phyloP scores from a whole-genome alignment of 164 flowering plant species.

The Euptelea pleiosperma region DNA sequence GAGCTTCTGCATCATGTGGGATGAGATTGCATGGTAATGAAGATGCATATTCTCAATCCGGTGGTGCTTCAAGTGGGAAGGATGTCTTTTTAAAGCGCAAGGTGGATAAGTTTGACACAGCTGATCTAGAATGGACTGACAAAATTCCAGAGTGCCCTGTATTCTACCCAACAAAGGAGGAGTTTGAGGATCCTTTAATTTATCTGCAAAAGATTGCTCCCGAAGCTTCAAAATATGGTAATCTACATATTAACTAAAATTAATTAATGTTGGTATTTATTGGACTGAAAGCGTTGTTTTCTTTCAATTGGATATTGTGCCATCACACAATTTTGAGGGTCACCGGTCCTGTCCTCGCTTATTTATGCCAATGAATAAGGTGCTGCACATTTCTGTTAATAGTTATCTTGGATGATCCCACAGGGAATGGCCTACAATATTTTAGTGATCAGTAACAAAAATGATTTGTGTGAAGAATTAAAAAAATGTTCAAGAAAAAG shows the following conservation, averaged over 20 bases:
- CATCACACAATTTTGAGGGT: too few relatives aligned
- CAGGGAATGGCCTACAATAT: too few relatives aligned
- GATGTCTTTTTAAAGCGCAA: constrained; percentile 49
- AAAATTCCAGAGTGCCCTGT: constrained; percentile 88
- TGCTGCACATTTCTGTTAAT: too few relatives aligned
- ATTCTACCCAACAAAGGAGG: constrained; percentile 77
- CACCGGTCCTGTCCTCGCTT: too few relatives aligned
- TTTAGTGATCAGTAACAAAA: too few relatives aligned
- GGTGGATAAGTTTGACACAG: constrained; percentile 58
- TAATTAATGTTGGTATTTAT: too few relatives aligned
- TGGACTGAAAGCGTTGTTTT: too few relatives aligned
- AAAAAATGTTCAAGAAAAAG: too few relatives aligned
- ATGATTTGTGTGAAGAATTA: too few relatives aligned
- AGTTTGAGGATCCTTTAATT: constrained; percentile 90
- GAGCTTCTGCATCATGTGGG: constrained; percentile 66
- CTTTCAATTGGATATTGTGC: too few relatives aligned
- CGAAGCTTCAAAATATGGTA: constrained; percentile 93
- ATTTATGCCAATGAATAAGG: too few relatives aligned
- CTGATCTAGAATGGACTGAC: constrained; percentile 72
- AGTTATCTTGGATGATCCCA: too few relatives aligned
- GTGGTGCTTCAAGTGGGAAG: constrained; percentile 34
- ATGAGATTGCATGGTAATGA: constrained; percentile 40
- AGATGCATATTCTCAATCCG: constrained; percentile 28
- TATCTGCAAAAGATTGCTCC: constrained; percentile 93
- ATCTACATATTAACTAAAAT: not conserved